Conservation (phyloP, 2,329 filamentous ascomycete genomes). For the Aureobasidium sp. region DNA sequence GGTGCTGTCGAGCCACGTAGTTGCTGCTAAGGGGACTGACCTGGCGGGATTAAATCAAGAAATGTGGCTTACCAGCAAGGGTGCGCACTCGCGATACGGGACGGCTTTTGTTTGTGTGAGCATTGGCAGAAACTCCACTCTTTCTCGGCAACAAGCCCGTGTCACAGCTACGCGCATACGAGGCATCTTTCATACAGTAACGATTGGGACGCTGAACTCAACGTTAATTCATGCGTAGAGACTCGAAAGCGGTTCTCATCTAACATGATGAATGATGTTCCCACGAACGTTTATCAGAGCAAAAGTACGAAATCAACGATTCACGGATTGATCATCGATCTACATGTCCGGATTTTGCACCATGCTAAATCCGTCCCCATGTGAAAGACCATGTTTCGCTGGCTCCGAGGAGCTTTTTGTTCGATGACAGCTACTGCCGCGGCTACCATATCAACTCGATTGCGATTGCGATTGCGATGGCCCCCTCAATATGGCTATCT, state of each 20-base stretch:
- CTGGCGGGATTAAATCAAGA: background rate
- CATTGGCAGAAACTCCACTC: background rate
- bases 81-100: background rate
- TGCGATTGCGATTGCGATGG: background rate
- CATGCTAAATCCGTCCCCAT: background rate
- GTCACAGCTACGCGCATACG: background rate
- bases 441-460: background rate
- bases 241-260: background rate
- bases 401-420: background rate
- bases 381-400: background rate
- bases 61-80: background rate
- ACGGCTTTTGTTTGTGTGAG: background rate
- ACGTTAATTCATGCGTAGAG: background rate
- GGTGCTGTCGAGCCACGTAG: background rate
- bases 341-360: background rate
- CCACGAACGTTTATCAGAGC: background rate
- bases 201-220: background rate
- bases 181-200: background rate
- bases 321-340: background rate
- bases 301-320: background rate
- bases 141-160: slow-evolving; percentile 1
- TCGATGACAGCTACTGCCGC: background rate
- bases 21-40: background rate
- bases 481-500: background rate
- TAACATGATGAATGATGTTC: background rate